Evolutionary conservation across 1,284 basidiomycete genomes (phyloP), one percentile per base, ranked within the genome.

Genomic region (Kalmanozyma brasiliensis): DNA sequence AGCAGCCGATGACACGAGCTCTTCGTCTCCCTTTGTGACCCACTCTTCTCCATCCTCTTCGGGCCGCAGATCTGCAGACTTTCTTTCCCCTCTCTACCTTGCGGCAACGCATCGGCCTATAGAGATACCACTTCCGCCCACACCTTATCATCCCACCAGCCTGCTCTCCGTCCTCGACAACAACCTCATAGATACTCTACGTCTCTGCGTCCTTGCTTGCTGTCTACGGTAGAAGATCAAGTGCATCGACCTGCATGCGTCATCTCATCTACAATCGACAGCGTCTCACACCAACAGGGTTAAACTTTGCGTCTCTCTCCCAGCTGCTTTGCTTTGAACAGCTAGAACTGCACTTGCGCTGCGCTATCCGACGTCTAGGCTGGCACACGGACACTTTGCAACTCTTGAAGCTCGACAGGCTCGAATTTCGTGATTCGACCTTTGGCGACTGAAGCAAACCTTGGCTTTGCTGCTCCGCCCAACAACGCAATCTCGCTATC

Each of bases 391-490:
- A n/a, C 26, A 33, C 20, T 40, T 40, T 19, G 30, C 17, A 20
- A 40, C 36, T 43, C 36, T 45, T 41, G 13, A 19, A 14, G 29
- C 40, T 38, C 23, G 36, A 13, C n/a, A 24, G 11, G 11, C n/a
- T 40, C 34, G 30, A 23, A 38, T 32, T 38, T 26, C 30, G 23
- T 37, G 46, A 36, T 55, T 30, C 23, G 37, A 55, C 44, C 45
- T 55, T 55, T 55, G 52, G 44, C 44, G 52, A 55, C 52, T 17
- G 8, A 23, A 20, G 32, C 35, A 34, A 35, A 29, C 6, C 7
- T 29, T 11, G 26, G n/a, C n/a, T 23, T 11, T 17, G 37, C 29
- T 19, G 14, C 14, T 17, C 44, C 57, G 45, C 43, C 34, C 26
- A 32, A 44, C 44, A 41, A 52, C 57, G 45, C 45, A 51, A 33